Percentiles rank a stretch among this genome's conserved stretches.
Conservation (phyloP, 805 yeast species). For the Spathaspora sp. region DNA sequence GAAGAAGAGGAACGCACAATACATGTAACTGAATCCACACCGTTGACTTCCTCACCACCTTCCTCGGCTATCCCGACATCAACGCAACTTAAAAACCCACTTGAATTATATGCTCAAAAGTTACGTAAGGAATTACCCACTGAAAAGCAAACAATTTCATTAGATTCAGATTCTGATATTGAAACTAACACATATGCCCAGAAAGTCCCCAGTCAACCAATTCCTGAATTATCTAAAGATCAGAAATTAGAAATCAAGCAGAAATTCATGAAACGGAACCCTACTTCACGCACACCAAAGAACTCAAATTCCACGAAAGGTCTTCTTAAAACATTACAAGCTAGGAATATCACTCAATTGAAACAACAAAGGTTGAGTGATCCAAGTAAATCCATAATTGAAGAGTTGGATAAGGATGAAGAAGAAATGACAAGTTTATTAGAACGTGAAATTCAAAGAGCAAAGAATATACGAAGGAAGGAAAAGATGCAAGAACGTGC, state of each 20-base stretch:
- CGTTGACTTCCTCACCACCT: slow-evolving; percentile 27
- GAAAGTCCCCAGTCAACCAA: neutral
- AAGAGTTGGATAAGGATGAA: slow-evolving; percentile 40
- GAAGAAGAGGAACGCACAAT: slow-evolving; percentile 11
- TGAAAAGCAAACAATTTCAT: slow-evolving; percentile 12
- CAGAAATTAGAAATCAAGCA: slow-evolving; percentile 28
- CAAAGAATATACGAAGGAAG: slow-evolving; percentile 38
- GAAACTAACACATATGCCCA: slow-evolving; percentile 7
- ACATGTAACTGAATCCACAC: slow-evolving; percentile 18
- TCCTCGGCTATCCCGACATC: neutral
- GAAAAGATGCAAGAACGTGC: slow-evolving; percentile 40
- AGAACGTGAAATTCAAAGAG: slow-evolving; percentile 50
- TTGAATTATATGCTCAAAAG: slow-evolving; percentile 32
- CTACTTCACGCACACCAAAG: neutral
- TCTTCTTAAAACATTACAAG: slow-evolving; percentile 34
- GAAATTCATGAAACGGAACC: slow-evolving; percentile 19
- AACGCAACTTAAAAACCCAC: slow-evolving; percentile 21
- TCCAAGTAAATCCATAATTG: slow-evolving; percentile 25
- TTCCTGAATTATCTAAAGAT: slow-evolving; percentile 32
- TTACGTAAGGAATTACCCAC: slow-evolving; percentile 20
- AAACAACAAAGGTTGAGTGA: slow-evolving; percentile 16
- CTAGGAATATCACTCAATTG: slow-evolving; percentile 45
- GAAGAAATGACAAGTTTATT: slow-evolving; percentile 42
- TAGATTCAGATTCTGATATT: slow-evolving; percentile 26
- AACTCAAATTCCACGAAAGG: neutral